Base-by-base conservation (phyloP, 129 eudicot species). In the Centella asiatica region DNA sequence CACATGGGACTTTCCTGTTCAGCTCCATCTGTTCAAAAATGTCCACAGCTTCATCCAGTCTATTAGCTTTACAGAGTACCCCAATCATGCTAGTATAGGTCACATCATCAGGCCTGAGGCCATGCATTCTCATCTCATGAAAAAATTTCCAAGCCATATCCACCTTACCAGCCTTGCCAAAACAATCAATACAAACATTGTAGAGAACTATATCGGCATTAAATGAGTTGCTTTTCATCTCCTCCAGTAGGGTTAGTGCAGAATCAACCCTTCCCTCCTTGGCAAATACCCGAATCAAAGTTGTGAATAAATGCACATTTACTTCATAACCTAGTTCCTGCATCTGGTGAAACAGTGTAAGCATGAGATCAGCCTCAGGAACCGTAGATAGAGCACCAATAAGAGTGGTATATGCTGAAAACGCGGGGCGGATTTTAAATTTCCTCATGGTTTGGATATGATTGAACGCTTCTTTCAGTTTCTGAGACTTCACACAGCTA, bases 121-220 rank as follows among this genome's bases (percentile, higher is more conserved):
- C 96, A 23, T 78, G 85, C 4, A 69, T 39, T 68, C 68, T 80
- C 77, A 92, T 81, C 77, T 92, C 96, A 22, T 92, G 98, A 70
- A 92, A 92, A 71, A 92, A 92, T 60, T 92, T 92, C 98, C 98
- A 92, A 48, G 98, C 94, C 84, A 87, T 84, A 37, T 92, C 98
- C 26, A 92, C 90, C 37, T 92, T 92, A 10, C 98, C 98, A 11
- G 69, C 80, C 72, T 87, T 92, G 44, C 98, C 98, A 66, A 92
- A 92, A 54, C 84, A 81, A 52, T 92, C 90, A 7, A 92, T 87
- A 58, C 98, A 92, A n/a, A 92, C 98, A 26, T 92, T 92, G 54
- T 84, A 92, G 3, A 92, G 81, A 70, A 92, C 98, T 25, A 92
- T 74, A 53, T 92, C 98, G 0, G 90, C 88, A 18, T 77, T 72